Percentiles rank a stretch among this genome's conserved stretches.
phyloP scores from a whole-genome alignment of 2,329 filamentous ascomycete species.

The Exophiala calicioides region DNA sequence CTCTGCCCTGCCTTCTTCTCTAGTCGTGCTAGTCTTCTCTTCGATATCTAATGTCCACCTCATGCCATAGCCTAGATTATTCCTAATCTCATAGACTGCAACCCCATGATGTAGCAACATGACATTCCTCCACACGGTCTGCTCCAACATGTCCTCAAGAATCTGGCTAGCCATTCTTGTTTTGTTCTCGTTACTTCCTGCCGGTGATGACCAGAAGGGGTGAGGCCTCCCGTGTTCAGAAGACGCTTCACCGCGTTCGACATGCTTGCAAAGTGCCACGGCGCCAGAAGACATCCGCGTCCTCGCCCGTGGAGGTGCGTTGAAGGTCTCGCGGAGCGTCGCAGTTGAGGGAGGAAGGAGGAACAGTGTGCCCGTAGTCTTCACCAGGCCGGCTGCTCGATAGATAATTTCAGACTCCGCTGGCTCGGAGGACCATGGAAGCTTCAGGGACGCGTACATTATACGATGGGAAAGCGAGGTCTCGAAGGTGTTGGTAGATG shows the following conservation, averaged over 20 bases:
- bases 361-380: slow-evolving; percentile 31
- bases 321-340: slow-evolving; percentile 25
- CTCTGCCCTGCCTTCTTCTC: slow-evolving; percentile 1
- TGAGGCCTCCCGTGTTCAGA: slow-evolving; percentile 27
- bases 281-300: slow-evolving; percentile 31
- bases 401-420: slow-evolving; percentile 21
- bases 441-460: slow-evolving; percentile 27
- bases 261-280: slow-evolving; percentile 32
- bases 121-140: slow-evolving; percentile 29
- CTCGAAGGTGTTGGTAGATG: slow-evolving; percentile 43
- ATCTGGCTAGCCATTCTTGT: slow-evolving; percentile 25
- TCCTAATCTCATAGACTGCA: slow-evolving; percentile 32
- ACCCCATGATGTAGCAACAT: slow-evolving; percentile 31
- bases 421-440: slow-evolving; percentile 27
- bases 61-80: slow-evolving; percentile 29
- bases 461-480: slow-evolving; percentile 27
- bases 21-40: slow-evolving; percentile 1
- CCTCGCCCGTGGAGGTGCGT: slow-evolving; percentile 27
- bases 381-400: slow-evolving; percentile 24
- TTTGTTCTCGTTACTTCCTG: slow-evolving; percentile 32
- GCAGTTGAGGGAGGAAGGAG: slow-evolving; percentile 26
- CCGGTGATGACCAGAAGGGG: slow-evolving; percentile 29
- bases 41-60: slow-evolving; percentile 29
- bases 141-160: slow-evolving; percentile 26
- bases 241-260: slow-evolving; percentile 28